These are phyloP conservation scores for Paramecium sonneborni DNA, from an alignment of 73 alveolate species.

Conservation along the genomic window DNA sequence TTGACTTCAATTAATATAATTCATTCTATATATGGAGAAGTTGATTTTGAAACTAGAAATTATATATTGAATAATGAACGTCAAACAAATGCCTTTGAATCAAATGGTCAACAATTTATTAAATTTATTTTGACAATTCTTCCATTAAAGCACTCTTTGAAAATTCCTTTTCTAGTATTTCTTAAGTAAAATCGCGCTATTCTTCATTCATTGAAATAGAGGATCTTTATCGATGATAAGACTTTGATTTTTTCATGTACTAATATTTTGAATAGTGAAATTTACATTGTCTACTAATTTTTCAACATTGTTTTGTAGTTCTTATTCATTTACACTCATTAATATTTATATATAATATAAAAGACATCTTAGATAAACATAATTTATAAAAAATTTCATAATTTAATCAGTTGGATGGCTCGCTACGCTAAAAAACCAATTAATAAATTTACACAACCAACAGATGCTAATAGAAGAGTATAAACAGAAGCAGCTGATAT, in stretches of 20 bases:
- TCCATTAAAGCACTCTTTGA: not conserved
- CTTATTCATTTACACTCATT: not conserved
- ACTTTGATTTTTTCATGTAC: not conserved
- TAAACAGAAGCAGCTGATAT: conserved; percentile 56
- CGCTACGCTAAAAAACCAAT: conserved; percentile 52
- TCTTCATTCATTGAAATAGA: not conserved
- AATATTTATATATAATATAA: not conserved
- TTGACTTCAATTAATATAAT: not conserved
- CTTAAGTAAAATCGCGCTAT: not conserved
- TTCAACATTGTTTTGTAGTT: not conserved
- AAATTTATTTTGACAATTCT: not conserved
- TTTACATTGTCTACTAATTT: not conserved
- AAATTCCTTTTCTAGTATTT: not conserved
- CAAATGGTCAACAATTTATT: not conserved
- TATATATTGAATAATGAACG: not conserved
- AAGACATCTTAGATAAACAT: not conserved
- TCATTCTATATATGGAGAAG: not conserved
- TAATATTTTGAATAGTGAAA: not conserved
- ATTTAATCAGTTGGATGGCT: conserved; percentile 39
- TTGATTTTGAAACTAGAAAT: not conserved
- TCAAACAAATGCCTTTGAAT: not conserved
- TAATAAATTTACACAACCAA: not conserved
- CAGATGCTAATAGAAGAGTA: conserved; percentile 54
- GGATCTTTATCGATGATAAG: not conserved
- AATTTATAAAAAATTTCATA: not conserved